Evolutionary conservation across 331 rosid species (phyloP), one percentile per base, ranked within the genome.

Genomic region (Arachis monticola): DNA sequence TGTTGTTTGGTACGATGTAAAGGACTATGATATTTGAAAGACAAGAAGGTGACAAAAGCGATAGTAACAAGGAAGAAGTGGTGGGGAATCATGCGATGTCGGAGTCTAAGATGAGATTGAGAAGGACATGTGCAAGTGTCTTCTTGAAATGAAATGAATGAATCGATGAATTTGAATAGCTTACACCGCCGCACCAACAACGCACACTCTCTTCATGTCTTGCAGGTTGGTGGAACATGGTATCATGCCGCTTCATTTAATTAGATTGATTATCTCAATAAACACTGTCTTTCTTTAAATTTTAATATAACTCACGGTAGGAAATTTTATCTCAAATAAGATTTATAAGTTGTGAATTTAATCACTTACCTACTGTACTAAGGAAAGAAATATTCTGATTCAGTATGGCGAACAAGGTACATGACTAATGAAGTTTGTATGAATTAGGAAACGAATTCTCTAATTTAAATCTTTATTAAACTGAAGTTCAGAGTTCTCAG

Each of bases 161-260:
- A 38, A 65, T 60, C 46, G 69, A 13, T 17, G 72, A 44, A 8
- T 42, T 10, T 22, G 70, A 69, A 57, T 80, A 57, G 87, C 64
- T 80, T 77, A 14, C 78, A 40, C 72, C 85, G 85, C 69, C 78
- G 47, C 75, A 67, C 4, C 77, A 7, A 51, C 57, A 12, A 51
- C 41, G 13, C 57, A 22, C 84, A 67, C 72, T 71, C 79, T 13
- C 5, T 44, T 38, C 2, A 55, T 68, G 45, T 55, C 35, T 52
- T 38, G 27, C 27, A 60, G 67, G 77, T 63, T 70, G 55, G 55
- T 67, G 67, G 51, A 38, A 38, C 41, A 55, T 31, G 4, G 58
- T 1, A 17, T 45, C 50, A 22, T n/a, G 60, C 57, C 52, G 6
- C 42, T 6, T 77, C 41, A 4, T 51, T 63, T 17, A 48, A 31